A percentile compares a stretch with the other conserved stretches of the same genome.
These are phyloP conservation scores for Plantago coronopus DNA, from an alignment of 305 asterid species.

Conservation along the genomic window DNA sequence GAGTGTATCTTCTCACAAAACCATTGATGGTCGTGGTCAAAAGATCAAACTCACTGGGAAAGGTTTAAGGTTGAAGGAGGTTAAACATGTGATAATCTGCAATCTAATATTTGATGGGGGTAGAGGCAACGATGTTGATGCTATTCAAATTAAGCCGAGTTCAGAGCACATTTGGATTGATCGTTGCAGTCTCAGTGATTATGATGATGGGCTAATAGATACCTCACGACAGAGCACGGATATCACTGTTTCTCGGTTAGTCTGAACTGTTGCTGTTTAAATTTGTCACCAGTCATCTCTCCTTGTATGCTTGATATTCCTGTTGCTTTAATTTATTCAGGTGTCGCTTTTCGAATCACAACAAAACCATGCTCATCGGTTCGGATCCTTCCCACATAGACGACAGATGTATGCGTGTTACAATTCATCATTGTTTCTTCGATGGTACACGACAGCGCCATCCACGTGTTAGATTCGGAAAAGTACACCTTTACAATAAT, in stretches of 20 bases:
- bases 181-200: constrained; percentile 77
- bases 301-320: constrained; percentile 6
- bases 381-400: constrained; percentile 55
- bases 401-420: constrained; percentile 69
- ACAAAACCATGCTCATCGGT: constrained; percentile 78
- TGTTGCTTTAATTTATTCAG: constrained; percentile 29
- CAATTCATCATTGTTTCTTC: constrained; percentile 89
- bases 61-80: constrained; percentile 78
- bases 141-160: constrained; percentile 80
- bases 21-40: constrained; percentile 92
- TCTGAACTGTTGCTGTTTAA: neutral
- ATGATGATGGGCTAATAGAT: constrained; percentile 69
- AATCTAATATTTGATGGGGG: constrained; percentile 67
- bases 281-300: neutral
- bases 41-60: constrained; percentile 61
- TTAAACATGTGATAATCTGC: constrained; percentile 82
- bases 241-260: constrained; percentile 77
- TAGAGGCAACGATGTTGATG: constrained; percentile 70
- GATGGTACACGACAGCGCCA: constrained; percentile 87
- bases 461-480: constrained; percentile 88
- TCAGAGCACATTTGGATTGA: constrained; percentile 86
- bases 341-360: constrained; percentile 70
- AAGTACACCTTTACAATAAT: constrained; percentile 80
- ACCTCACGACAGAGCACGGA: constrained; percentile 74
- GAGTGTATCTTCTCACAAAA: constrained; percentile 64